Conservation (phyloP, 805 yeast species). For the Phaffomyces thermotolerans region DNA sequence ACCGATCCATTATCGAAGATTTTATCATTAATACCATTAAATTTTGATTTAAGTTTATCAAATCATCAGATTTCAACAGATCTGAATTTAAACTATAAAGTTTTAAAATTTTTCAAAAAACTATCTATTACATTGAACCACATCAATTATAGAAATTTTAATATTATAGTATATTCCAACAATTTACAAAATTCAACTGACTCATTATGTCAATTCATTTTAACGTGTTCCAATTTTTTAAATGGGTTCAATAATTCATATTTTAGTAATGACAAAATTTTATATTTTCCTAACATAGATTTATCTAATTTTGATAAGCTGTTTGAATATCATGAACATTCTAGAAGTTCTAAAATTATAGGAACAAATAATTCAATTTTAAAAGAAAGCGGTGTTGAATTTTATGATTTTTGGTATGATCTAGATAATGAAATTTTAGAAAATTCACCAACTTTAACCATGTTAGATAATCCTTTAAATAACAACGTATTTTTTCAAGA, state of each 20-base stretch:
- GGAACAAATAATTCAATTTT: slow-evolving; percentile 68
- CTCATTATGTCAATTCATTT: slow-evolving; percentile 32
- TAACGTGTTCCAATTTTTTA: slow-evolving; percentile 35
- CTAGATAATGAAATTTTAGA: slow-evolving; percentile 41
- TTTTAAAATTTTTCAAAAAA: slow-evolving; percentile 26
- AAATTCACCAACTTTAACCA: slow-evolving; percentile 5
- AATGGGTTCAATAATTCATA: slow-evolving; percentile 36
- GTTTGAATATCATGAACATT: slow-evolving; percentile 21
- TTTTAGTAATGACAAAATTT: slow-evolving; percentile 34
- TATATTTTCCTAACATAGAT: slow-evolving; percentile 53
- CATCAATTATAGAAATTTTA: slow-evolving; percentile 34
- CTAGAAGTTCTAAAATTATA: slow-evolving; percentile 34
- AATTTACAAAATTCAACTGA: slow-evolving; percentile 27
- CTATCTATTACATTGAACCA: slow-evolving; percentile 28
- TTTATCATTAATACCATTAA: slow-evolving; percentile 27
- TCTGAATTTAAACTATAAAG: slow-evolving; percentile 17
- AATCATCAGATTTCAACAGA: slow-evolving; percentile 18
- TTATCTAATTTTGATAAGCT: slow-evolving; percentile 46
- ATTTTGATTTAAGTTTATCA: slow-evolving; percentile 16
- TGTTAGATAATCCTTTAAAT: slow-evolving; percentile 5
- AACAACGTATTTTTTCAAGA: slow-evolving; percentile 19
- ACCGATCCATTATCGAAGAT: slow-evolving; percentile 28
- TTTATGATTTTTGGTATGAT: slow-evolving; percentile 60
- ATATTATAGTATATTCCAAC: slow-evolving; percentile 32
- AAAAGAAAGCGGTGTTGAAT: slow-evolving; percentile 37